A percentile compares a stretch with the other conserved stretches of the same genome.
Evolutionary conservation across 768 basidiomycete species (phyloP).

Genomic region (Lactarius pseudohatsudake): DNA sequence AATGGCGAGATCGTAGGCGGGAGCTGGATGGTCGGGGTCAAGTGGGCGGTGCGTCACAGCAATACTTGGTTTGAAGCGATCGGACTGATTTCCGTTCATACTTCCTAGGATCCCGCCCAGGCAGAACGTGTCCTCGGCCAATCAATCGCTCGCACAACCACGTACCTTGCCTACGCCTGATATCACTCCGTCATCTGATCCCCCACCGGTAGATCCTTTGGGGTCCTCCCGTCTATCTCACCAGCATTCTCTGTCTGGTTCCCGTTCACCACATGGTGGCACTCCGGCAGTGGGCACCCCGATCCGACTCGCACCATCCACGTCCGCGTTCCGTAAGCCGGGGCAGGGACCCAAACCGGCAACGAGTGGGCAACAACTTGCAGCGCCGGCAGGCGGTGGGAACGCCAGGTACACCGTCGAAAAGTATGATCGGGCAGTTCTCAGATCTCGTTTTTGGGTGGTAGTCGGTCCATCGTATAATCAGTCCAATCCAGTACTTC

Average conservation of each 20-base stretch:
- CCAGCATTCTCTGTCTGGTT: conserved; percentile 40
- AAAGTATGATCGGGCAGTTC: conserved; percentile 68
- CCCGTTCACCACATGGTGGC: conserved; percentile 38
- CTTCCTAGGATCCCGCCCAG: conserved; percentile 55
- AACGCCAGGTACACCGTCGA: conserved; percentile 43
- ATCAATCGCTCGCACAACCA: conserved; percentile 29
- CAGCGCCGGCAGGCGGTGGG: conserved; percentile 27
- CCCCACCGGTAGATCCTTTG: conserved; percentile 27
- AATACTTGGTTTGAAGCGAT: conserved; percentile 1
- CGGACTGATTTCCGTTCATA: not conserved
- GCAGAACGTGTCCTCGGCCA: conserved; percentile 53
- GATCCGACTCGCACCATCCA: conserved; percentile 67
- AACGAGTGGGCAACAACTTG: conserved; percentile 27
- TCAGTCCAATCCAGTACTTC: not conserved
- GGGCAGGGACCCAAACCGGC: conserved; percentile 30
- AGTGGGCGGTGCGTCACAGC: conserved; percentile 69
- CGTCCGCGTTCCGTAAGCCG: conserved; percentile 66
- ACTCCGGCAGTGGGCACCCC: conserved; percentile 64
- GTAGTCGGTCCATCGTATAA: conserved; percentile 1
- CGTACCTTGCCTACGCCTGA: conserved; percentile 29
- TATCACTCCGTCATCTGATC: conserved; percentile 22
- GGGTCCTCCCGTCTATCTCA: conserved; percentile 33
- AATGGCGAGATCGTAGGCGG: conserved; percentile 79
- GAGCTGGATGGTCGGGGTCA: conserved; percentile 81
- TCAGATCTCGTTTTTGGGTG: conserved; percentile 63